A percentile compares a stretch with the other conserved stretches of the same genome.
These are phyloP conservation scores for Aspergillus ochraceus DNA, from an alignment of 2,329 filamentous ascomycete genomes.

Conservation along the genomic window DNA sequence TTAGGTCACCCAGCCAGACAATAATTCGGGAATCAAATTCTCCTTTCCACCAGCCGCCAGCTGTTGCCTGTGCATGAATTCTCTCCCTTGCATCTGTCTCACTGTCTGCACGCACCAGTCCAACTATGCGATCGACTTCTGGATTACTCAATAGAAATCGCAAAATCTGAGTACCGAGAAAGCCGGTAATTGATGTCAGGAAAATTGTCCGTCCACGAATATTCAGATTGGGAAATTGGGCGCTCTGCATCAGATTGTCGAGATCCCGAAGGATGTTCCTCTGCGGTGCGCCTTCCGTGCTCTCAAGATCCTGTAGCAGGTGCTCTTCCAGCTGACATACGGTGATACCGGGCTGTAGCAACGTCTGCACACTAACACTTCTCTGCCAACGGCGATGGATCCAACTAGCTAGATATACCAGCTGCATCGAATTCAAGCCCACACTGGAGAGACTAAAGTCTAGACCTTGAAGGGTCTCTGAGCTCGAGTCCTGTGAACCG, in stretches of 20 bases:
- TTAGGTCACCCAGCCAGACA: slow-evolving; percentile 12
- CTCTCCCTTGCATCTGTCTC: slow-evolving; percentile 2
- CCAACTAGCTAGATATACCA: background rate
- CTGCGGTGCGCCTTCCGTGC: too few species aligned
- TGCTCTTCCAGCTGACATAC: background rate
- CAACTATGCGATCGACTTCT: slow-evolving; percentile 1
- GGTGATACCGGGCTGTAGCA: background rate
- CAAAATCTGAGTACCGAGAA: slow-evolving; percentile 13
- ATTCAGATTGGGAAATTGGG: too few species aligned
- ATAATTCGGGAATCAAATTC: slow-evolving; percentile 1
- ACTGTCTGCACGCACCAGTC: slow-evolving; percentile 6
- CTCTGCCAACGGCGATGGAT: background rate
- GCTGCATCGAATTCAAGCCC: background rate
- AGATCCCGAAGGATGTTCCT: too few species aligned
- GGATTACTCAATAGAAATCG: slow-evolving; percentile 1
- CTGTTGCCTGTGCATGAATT: background rate
- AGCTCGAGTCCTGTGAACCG: too few species aligned
- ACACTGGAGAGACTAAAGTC: background rate
- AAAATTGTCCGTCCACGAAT: too few species aligned
- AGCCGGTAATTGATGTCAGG: slow-evolving; percentile 5
- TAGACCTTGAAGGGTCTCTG: background rate
- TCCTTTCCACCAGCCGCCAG: slow-evolving; percentile 9
- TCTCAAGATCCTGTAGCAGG: too few species aligned
- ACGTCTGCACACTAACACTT: background rate
- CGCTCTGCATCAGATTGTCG: too few species aligned